Evolutionary conservation across 148 eudicot species (phyloP).

Genomic region (Cornus florida): DNA sequence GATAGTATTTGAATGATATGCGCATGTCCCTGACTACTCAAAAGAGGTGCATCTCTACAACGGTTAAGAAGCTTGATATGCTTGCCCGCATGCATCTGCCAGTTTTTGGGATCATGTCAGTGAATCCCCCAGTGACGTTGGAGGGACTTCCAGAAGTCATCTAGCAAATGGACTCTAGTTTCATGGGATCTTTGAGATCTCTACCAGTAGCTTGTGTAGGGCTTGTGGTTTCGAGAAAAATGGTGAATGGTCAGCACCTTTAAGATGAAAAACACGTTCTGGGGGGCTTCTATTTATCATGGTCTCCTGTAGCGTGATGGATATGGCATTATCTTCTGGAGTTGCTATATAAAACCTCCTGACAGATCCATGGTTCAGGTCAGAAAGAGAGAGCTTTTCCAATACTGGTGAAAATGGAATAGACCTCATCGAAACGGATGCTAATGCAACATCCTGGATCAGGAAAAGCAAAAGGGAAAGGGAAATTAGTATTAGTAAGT

Average conservation of each 20-base stretch:
- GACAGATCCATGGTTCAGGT: conserved; percentile 62
- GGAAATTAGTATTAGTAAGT: neutral
- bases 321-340: conserved; percentile 73
- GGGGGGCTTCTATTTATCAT: conserved; percentile 72
- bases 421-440: conserved; percentile 90
- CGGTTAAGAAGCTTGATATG: neutral
- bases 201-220: conserved; percentile 67
- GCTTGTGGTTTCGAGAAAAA: conserved; percentile 98
- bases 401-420: conserved; percentile 80
- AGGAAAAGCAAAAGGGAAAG: conserved; percentile 2
- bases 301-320: conserved; percentile 52
- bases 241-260: conserved; percentile 92
- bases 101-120: neutral
- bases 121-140: neutral
- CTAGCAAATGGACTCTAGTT: conserved; percentile 4
- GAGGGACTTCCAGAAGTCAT: neutral
- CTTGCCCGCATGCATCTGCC: neutral
- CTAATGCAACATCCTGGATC: conserved; percentile 79
- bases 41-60: neutral
- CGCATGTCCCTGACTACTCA: neutral
- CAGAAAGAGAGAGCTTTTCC: conserved; percentile 74
- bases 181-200: conserved; percentile 56
- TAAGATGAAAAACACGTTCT: conserved; percentile 64
- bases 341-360: conserved; percentile 78
- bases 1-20: neutral